Percentiles rank a stretch among this genome's conserved stretches.
These are phyloP conservation scores for Solanum dulcamara DNA, from an alignment of 257 asterid genomes.

Conservation along the genomic window DNA sequence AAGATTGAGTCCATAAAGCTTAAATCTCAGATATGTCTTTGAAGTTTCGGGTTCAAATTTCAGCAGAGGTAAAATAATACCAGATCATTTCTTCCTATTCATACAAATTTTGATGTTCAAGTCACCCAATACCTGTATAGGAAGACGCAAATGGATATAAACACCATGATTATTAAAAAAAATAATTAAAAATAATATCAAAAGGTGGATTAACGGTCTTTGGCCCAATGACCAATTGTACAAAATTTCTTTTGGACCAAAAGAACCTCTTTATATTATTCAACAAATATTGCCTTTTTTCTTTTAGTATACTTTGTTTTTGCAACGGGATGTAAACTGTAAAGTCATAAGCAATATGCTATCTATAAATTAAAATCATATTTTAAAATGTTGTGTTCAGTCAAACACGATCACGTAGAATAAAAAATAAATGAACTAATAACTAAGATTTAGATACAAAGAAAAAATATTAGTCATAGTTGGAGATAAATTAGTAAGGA, in stretches of 20 bases:
- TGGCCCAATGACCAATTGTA: not conserved
- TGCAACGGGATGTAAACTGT: not conserved
- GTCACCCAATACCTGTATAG: fast-evolving
- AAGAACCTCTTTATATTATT: not conserved
- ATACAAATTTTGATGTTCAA: not conserved
- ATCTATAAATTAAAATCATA: not conserved
- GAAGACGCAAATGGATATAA: fast-evolving
- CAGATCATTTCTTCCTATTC: not conserved
- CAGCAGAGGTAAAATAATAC: no score
- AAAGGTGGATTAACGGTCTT: not conserved
- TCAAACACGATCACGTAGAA: not conserved
- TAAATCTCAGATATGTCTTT: fast-evolving
- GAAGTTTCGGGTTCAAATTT: not conserved
- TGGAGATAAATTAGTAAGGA: not conserved
- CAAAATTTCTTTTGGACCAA: not conserved
- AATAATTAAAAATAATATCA: not conserved
- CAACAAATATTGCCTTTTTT: not conserved
- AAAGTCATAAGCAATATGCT: not conserved
- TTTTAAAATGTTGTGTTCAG: not conserved
- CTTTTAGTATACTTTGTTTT: not conserved
- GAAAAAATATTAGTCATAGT: not conserved
- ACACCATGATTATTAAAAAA: not conserved
- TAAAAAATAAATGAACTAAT: not conserved
- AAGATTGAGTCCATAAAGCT: not conserved
- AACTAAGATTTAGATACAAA: not conserved